Conservation (phyloP, 495 filamentous ascomycete genomes). For the Endocarpon pusillum region DNA sequence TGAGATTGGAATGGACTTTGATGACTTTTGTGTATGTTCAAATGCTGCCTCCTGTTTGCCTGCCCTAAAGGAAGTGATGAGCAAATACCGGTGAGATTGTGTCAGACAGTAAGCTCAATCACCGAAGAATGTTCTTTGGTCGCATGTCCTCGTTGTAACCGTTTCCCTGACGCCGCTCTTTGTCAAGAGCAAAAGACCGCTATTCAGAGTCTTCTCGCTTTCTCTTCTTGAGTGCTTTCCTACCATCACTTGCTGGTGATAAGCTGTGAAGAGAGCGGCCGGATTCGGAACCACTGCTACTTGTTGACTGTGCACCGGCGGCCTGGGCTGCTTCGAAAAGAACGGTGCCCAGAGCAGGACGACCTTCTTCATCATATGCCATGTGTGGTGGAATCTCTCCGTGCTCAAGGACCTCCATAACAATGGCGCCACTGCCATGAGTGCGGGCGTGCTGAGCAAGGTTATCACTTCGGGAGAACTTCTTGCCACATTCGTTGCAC, state of each 20-base stretch:
- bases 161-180: slow-evolving; percentile 4
- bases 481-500: slow-evolving; percentile 94
- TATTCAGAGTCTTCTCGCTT: slow-evolving; percentile 38
- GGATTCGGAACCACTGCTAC: slow-evolving; percentile 39
- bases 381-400: slow-evolving; percentile 32
- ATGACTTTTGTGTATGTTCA: too few species aligned
- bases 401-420: slow-evolving; percentile 69
- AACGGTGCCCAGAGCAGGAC: slow-evolving; percentile 44
- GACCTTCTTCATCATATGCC: slow-evolving; percentile 38
- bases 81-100: slow-evolving; percentile 5
- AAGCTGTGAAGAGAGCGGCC: slow-evolving; percentile 27
- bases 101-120: slow-evolving; percentile 16
- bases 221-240: slow-evolving; percentile 51
- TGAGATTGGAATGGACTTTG: too few species aligned
- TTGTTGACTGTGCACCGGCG: slow-evolving; percentile 32
- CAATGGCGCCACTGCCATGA: slow-evolving; percentile 75
- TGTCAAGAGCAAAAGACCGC: slow-evolving; percentile 5
- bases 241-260: slow-evolving; percentile 27
- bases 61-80: slow-evolving; percentile 8
- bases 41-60: too few species aligned
- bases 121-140: too few species aligned
- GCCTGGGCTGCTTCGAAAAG: slow-evolving; percentile 63
- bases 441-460: slow-evolving; percentile 90
- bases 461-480: slow-evolving; percentile 97
- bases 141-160: slow-evolving; percentile 23